Conservation (phyloP, 768 basidiomycete genomes). For the Calocybe cyanea region DNA sequence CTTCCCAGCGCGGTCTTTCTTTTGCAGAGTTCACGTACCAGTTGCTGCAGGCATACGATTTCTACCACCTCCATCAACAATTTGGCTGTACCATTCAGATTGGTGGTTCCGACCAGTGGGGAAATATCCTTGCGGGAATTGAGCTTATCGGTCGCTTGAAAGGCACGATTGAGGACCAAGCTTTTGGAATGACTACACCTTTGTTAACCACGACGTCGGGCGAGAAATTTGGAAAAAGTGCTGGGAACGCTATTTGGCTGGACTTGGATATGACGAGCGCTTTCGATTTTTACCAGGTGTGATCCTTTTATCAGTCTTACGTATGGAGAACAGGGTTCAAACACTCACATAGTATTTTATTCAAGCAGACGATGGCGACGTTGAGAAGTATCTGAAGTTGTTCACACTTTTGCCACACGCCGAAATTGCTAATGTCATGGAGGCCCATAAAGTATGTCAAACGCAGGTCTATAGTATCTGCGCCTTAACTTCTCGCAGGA, state of each 20-base stretch:
- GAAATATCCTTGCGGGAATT: slow-evolving; percentile 92
- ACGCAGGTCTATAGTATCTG: no score
- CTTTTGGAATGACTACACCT: slow-evolving; percentile 91
- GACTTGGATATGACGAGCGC: slow-evolving; percentile 74
- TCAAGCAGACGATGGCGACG: slow-evolving; percentile 74
- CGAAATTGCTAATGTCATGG: slow-evolving; percentile 53
- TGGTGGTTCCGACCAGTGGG: slow-evolving; percentile 98
- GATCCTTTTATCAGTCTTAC: slow-evolving; percentile 5
- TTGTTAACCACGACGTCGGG: slow-evolving; percentile 85
- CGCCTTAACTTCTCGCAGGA: slow-evolving; percentile 23
- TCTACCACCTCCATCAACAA: slow-evolving; percentile 65
- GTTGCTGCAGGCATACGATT: slow-evolving; percentile 95
- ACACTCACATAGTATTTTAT: slow-evolving; percentile 73
- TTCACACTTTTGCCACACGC: slow-evolving; percentile 72
- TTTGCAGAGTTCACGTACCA: slow-evolving; percentile 99
- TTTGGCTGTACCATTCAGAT: slow-evolving; percentile 80
- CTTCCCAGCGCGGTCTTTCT: slow-evolving; percentile 84
- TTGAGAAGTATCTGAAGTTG: slow-evolving; percentile 72
- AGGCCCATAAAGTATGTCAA: slow-evolving; percentile 53
- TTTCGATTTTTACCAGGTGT: slow-evolving; percentile 93
- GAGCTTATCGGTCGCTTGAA: slow-evolving; percentile 76
- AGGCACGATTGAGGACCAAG: slow-evolving; percentile 26
- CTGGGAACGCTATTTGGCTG: slow-evolving; percentile 94
- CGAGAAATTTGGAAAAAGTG: slow-evolving; percentile 96
- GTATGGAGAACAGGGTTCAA: no score